Conservation (phyloP, 768 basidiomycete genomes). For the Amanita brunnescens region DNA sequence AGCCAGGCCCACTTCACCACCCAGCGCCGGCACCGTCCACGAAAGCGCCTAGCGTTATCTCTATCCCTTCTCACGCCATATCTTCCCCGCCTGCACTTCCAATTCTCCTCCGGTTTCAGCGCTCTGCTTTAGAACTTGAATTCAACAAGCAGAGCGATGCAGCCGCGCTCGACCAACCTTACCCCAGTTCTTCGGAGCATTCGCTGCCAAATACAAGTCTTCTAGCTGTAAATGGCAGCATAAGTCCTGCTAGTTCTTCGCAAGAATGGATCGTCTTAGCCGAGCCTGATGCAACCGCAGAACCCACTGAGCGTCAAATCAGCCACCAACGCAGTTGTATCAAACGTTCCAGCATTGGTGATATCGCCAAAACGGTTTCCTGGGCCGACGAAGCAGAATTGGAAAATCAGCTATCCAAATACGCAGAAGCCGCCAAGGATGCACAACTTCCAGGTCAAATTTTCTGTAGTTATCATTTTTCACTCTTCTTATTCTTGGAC, state of each 20-base stretch:
- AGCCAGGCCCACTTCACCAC: constrained; percentile 8
- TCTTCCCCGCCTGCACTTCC: constrained; percentile 34
- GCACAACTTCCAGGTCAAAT: constrained; percentile 29
- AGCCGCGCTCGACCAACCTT: not conserved
- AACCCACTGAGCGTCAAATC: constrained; percentile 19
- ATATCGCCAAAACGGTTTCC: constrained; percentile 58
- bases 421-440: constrained; percentile 29
- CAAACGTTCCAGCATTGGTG: constrained; percentile 47
- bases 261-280: not conserved
- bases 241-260: constrained; percentile 2
- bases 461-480: not conserved
- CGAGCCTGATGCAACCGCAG: not conserved
- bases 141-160: not conserved
- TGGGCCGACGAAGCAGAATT: constrained; percentile 68
- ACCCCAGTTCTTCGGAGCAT: constrained; percentile 1
- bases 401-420: constrained; percentile 45
- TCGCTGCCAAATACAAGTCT: not conserved
- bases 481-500: not conserved
- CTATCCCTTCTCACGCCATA: constrained; percentile 13
- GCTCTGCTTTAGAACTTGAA: constrained; percentile 22
- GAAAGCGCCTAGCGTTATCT: constrained; percentile 11
- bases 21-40: constrained; percentile 9
- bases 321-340: constrained; percentile 55
- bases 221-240: not conserved
- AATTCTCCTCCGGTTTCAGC: constrained; percentile 28